A percentile compares a stretch with the other conserved stretches of the same genome.
Conservation (phyloP, 768 basidiomycete species). For the Rhizopogon roseolus region DNA sequence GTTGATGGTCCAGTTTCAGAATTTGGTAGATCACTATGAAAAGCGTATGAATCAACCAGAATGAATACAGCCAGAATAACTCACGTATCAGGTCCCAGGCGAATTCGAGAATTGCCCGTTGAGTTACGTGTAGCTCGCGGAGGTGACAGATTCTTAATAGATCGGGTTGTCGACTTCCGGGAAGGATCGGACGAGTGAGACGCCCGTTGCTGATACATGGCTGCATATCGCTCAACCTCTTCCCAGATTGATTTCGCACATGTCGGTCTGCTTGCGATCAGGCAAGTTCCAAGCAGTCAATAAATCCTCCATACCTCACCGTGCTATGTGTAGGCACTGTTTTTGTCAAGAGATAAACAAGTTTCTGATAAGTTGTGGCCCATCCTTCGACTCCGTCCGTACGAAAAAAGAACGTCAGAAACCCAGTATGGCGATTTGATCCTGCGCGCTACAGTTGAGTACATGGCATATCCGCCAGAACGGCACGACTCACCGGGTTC, state of each 20-base stretch:
- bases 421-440: background rate
- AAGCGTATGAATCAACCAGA: background rate
- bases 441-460: constrained; percentile 10
- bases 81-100: constrained; percentile 11
- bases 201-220: constrained; percentile 14
- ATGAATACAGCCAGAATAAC: background rate
- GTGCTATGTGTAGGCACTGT: background rate
- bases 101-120: constrained; percentile 10
- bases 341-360: constrained; percentile 11
- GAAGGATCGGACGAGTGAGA: constrained; percentile 6
- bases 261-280: constrained; percentile 9
- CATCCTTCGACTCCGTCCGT: constrained; percentile 13
- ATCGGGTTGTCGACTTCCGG: background rate
- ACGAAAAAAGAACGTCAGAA: constrained; percentile 19
- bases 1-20: constrained; percentile 5
- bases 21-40: constrained; percentile 9
- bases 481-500: constrained; percentile 16
- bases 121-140: constrained; percentile 12
- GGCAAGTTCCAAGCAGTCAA: background rate
- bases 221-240: background rate
- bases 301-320: constrained; percentile 11
- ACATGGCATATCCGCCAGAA: background rate
- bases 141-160: background rate
- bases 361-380: constrained; percentile 17
- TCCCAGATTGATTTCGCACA: constrained; percentile 15